These are phyloP conservation scores for Fagus crenata DNA, from an alignment of 306 rosid species.

Conservation along the genomic window DNA sequence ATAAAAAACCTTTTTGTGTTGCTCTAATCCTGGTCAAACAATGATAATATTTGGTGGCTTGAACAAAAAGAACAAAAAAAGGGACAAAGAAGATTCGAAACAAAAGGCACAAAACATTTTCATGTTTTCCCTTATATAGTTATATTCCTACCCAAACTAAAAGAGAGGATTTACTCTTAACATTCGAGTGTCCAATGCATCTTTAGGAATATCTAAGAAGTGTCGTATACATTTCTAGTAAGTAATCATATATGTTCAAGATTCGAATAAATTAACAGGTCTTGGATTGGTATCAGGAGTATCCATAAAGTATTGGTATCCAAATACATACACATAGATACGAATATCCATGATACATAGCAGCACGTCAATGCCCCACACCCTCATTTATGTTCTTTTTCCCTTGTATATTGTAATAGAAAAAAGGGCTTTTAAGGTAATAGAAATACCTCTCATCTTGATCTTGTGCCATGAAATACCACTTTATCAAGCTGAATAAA, in stretches of 20 bases:
- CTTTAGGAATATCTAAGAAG: not conserved
- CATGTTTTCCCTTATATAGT: not conserved
- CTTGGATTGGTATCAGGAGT: not conserved
- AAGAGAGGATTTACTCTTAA: not conserved
- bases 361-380: not conserved
- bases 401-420: not conserved
- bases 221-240: not conserved
- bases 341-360: not conserved
- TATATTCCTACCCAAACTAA: not conserved
- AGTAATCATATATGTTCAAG: not conserved
- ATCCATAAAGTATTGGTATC: not conserved
- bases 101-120: not conserved
- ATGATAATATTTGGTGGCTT: not conserved
- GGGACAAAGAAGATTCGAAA: not conserved
- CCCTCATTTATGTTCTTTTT: not conserved
- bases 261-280: not conserved
- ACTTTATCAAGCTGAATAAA: slow-evolving; percentile 54
- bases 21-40: not conserved
- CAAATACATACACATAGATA: not conserved
- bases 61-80: not conserved
- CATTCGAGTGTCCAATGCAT: not conserved
- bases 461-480: slow-evolving; percentile 24
- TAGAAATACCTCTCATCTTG: slow-evolving; percentile 43
- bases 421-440: slow-evolving; percentile 16
- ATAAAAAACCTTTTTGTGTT: not conserved